These are phyloP conservation scores for Aureobasidium sp. DNA, from an alignment of 2,329 filamentous ascomycete genomes.

Conservation along the genomic window DNA sequence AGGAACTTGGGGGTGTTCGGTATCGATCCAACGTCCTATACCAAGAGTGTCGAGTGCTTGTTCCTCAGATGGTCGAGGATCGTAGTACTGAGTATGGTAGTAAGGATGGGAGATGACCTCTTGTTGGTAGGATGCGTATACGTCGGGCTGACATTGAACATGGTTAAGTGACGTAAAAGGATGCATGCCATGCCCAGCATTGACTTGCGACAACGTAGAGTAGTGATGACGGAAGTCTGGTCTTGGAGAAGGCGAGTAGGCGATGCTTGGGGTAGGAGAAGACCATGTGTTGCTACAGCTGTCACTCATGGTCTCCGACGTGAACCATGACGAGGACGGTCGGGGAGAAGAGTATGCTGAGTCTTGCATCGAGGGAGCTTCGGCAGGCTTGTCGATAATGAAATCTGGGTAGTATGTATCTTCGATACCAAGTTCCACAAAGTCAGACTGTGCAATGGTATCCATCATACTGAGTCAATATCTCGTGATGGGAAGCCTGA, in stretches of 20 bases:
- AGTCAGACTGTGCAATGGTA: background rate
- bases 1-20: background rate
- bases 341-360: background rate
- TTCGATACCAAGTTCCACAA: background rate
- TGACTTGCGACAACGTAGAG: background rate
- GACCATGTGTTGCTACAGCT: constrained; percentile 4
- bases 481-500: too few species aligned
- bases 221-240: background rate
- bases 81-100: background rate
- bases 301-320: background rate
- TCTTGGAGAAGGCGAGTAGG: background rate
- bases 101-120: background rate
- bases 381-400: background rate
- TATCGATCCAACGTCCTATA: background rate
- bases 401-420: background rate
- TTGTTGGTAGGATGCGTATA: background rate
- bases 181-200: background rate
- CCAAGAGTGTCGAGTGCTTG: background rate
- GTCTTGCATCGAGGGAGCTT: background rate
- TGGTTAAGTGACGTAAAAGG: background rate
- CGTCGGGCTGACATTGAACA: background rate
- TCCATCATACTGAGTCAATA: background rate
- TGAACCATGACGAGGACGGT: background rate
- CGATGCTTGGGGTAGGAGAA: background rate
- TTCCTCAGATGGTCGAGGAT: background rate